phyloP scores from a whole-genome alignment of 2,329 filamentous ascomycete species.

The Fusarium miscanthi region DNA sequence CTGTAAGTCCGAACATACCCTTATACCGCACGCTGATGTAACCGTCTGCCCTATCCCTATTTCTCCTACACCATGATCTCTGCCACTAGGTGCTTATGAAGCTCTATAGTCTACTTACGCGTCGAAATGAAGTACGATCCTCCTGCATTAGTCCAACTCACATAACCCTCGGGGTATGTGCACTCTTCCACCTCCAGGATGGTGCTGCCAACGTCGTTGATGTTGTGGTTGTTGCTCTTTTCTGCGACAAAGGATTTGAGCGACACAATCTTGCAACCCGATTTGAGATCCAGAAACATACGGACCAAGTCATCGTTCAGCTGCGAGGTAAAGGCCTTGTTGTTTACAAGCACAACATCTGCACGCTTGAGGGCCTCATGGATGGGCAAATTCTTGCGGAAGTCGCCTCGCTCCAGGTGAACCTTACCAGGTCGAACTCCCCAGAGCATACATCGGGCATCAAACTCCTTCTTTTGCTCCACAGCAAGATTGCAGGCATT shows the following conservation, averaged over 20 bases:
- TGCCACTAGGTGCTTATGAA: conserved; percentile 46
- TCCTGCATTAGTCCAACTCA: conserved; percentile 90
- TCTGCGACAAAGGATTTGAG: conserved; percentile 91
- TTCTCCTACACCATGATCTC: conserved; percentile 29
- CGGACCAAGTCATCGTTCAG: conserved; percentile 87
- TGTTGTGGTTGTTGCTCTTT: conserved; percentile 79
- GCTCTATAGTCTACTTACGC: conserved; percentile 66
- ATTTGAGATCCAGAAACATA: conserved; percentile 93
- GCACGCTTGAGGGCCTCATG: conserved; percentile 80
- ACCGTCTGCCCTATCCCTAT: conserved; percentile 32
- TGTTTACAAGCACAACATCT: conserved; percentile 97
- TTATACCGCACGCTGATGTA: conserved; percentile 35
- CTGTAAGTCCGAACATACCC: conserved; percentile 45
- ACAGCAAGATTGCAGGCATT: conserved; percentile 87
- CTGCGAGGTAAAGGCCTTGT: conserved; percentile 91
- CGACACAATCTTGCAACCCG: conserved; percentile 89
- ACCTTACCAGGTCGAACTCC: conserved; percentile 83
- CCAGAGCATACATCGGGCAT: conserved; percentile 88
- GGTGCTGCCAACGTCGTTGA: conserved; percentile 82
- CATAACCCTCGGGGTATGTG: conserved; percentile 74
- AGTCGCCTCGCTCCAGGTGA: conserved; percentile 85
- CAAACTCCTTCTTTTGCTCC: conserved; percentile 84
- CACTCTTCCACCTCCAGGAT: conserved; percentile 79
- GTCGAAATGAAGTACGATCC: conserved; percentile 91
- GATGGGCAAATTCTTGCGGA: conserved; percentile 78